Base-by-base conservation (phyloP, 2,329 filamentous ascomycete species). In the Pleurostoma richardsiae region DNA sequence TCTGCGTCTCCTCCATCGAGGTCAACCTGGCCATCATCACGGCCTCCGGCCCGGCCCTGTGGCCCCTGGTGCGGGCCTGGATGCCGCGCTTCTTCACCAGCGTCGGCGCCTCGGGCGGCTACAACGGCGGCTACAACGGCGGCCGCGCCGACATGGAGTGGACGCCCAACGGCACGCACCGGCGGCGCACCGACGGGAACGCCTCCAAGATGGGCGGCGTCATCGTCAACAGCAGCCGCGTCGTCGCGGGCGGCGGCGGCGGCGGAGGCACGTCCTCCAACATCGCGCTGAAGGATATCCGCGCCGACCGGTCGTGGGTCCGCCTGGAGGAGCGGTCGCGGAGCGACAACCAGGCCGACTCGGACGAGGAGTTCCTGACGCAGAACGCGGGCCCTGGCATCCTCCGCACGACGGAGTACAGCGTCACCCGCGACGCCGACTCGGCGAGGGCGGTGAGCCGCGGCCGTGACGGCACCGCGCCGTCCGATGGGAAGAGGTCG, bases 21-120 rank as follows among this genome's bases (percentile, higher is more conserved):
- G 61, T 63, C 46, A 69, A 69, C 52, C 52, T 67, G 27, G 67
- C 66, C 39, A 67, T 70, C 45, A 56, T 68, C 41, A 59, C 67
- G 11, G 66, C 65, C 40, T 68, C 61, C 1, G 62, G 60, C 1
- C 67, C 67, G 26, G 61, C 65, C 0, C 56, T 70, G n/a, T 65
- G 64, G 56, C 66, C 66, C 4, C 59, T 69, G n/a, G 55, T 65
- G 43, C 56, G 59, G 10, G 51, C 56, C 33, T 36, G 33, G 33
- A 36, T 36, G 33, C 33, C 33, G 8, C 33, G 33, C 33, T 36
- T 36, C 33, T 36, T 36, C 33, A 36, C 33, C 8, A 36, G 33
- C 33, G n/a, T 36, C 8, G 33, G 33, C n/a, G 8, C 33, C 33
- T 36, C 33, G 8, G 33, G 33, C n/a, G 8, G 8, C 33, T 36